These are phyloP conservation scores for Brassica nigra DNA, from an alignment of 345 rosid species.

Conservation along the genomic window DNA sequence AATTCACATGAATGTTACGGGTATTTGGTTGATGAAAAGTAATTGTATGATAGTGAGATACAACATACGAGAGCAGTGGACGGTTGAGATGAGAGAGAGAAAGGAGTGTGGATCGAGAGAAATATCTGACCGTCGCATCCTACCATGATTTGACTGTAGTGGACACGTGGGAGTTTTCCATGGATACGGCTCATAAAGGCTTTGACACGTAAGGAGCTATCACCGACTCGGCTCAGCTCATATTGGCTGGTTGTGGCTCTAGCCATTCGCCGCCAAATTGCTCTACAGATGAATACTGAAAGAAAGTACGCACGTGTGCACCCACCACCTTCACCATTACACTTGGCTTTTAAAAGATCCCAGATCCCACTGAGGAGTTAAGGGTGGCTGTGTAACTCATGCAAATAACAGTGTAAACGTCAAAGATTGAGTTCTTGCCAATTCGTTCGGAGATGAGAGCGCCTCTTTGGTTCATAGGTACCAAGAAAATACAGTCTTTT, in stretches of 20 bases:
- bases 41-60: conserved; percentile 21
- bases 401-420: neutral
- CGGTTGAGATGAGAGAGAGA: conserved; percentile 31
- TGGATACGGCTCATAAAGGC: conserved; percentile 11
- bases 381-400: neutral
- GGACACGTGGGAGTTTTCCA: conserved; percentile 24
- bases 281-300: neutral
- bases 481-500: too few relatives aligned
- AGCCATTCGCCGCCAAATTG: conserved; percentile 26
- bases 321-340: neutral
- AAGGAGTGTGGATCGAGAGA: conserved; percentile 9
- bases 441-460: neutral
- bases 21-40: conserved; percentile 8
- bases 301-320: conserved; percentile 2
- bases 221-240: conserved; percentile 10
- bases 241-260: conserved; percentile 3
- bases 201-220: conserved; percentile 10
- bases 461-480: neutral
- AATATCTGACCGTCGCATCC: conserved; percentile 34
- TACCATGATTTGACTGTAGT: neutral
- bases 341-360: neutral
- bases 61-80: conserved; percentile 27
- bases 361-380: neutral
- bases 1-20: neutral
- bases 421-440: neutral